Evolutionary conservation across 805 yeast genomes (phyloP).

Genomic region (Starmera caribaea): DNA sequence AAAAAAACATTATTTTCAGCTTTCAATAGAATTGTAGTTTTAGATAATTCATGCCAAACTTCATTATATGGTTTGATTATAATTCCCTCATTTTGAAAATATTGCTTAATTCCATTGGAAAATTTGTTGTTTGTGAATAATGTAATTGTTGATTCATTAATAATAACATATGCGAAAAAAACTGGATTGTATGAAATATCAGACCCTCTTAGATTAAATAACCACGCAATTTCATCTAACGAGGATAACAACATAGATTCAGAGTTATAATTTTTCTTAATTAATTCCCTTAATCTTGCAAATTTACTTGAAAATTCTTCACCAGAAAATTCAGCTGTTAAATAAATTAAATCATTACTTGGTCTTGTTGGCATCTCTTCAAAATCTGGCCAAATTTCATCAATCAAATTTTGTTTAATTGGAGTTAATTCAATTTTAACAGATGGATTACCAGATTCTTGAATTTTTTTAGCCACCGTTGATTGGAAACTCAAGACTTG

Average conservation of each 20-base stretch:
- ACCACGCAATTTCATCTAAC: constrained; percentile 87
- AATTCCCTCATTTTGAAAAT: constrained; percentile 36
- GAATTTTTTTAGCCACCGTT: constrained; percentile 18
- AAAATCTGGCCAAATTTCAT: constrained; percentile 58
- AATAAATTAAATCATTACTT: constrained; percentile 36
- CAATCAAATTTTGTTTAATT: constrained; percentile 59
- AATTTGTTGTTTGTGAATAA: constrained; percentile 46
- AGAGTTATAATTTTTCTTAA: constrained; percentile 24
- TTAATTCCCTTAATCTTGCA: constrained; percentile 27
- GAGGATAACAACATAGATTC: constrained; percentile 53
- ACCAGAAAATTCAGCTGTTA: constrained; percentile 55
- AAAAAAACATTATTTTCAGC: constrained; percentile 27
- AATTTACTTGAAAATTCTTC: constrained; percentile 51
- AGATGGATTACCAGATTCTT: constrained; percentile 18
- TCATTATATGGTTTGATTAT: constrained; percentile 41
- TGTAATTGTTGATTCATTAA: constrained; percentile 31
- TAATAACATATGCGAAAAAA: constrained; percentile 55
- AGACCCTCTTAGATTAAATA: constrained; percentile 72
- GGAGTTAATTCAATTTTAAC: constrained; percentile 36
- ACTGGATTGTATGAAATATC: constrained; percentile 86
- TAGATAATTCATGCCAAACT: constrained; percentile 48
- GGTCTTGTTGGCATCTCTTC: constrained; percentile 57
- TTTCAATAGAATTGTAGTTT: constrained; percentile 12
- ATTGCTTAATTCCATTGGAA: constrained; percentile 25
- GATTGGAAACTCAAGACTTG: constrained; percentile 21